Conservation (phyloP, 2,329 filamentous ascomycete genomes). For the Aspergillus transmontanensis region DNA sequence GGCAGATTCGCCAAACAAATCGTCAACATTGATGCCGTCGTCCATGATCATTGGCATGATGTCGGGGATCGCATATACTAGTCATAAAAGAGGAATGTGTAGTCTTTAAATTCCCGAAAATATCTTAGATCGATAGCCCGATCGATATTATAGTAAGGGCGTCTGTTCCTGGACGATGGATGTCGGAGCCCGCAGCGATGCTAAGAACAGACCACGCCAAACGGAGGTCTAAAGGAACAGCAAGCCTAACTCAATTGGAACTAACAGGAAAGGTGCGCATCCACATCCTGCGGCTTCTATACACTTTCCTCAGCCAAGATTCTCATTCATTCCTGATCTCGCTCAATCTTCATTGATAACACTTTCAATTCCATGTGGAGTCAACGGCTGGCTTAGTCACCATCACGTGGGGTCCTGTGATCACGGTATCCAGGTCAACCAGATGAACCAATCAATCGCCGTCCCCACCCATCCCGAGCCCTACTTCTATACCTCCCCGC, state of each 20-base stretch:
- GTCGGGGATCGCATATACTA: not conserved
- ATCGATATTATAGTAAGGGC: not conserved
- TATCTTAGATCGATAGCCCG: not conserved
- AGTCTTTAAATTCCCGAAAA: not conserved
- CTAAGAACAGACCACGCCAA: not conserved
- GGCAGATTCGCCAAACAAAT: conserved; percentile 71
- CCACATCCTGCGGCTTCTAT: not conserved
- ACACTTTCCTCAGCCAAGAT: not conserved
- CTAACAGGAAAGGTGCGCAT: not conserved
- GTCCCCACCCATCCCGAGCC: conserved; percentile 2
- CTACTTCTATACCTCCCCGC: not conserved
- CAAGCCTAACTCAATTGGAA: not conserved
- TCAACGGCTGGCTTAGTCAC: conserved; percentile 20
- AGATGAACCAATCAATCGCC: conserved; percentile 16
- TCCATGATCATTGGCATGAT: conserved; percentile 60
- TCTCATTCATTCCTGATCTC: not conserved
- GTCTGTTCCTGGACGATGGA: not conserved
- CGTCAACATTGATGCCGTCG: conserved; percentile 65
- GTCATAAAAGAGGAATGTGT: not conserved
- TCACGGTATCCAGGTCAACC: conserved; percentile 24
- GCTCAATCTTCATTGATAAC: not conserved
- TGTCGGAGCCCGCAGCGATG: not conserved
- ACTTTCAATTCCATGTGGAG: conserved; percentile 15
- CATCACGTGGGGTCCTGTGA: conserved; percentile 23
- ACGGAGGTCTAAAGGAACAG: not conserved